These are phyloP conservation scores for Amylostereum chailletii DNA, from an alignment of 1,284 basidiomycete species.

Conservation along the genomic window DNA sequence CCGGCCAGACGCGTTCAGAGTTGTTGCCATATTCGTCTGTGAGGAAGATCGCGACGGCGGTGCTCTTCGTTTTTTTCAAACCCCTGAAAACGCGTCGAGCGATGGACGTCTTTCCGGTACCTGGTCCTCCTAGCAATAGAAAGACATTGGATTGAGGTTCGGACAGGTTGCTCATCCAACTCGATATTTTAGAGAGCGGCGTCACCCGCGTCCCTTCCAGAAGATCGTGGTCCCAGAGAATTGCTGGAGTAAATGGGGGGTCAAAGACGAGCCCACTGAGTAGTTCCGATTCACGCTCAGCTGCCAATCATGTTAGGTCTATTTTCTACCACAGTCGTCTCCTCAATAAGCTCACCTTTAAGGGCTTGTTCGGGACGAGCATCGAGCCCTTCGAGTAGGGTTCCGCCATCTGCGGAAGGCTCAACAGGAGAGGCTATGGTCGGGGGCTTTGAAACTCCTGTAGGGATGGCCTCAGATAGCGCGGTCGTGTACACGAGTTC, in stretches of 20 bases:
- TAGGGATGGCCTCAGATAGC: too few relatives aligned
- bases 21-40: not conserved
- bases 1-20: slow-evolving; percentile 3
- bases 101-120: slow-evolving; percentile 8
- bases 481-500: too few relatives aligned
- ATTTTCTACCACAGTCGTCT: not conserved
- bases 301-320: not conserved
- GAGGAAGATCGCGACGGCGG: slow-evolving; percentile 4
- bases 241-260: too few relatives aligned
- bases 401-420: not conserved
- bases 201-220: slow-evolving; percentile 1
- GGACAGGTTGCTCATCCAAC: slow-evolving; percentile 4
- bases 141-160: slow-evolving; percentile 3
- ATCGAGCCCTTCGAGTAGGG: not conserved
- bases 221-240: not conserved
- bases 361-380: too few relatives aligned
- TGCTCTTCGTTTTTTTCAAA: slow-evolving; percentile 6
- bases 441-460: not conserved
- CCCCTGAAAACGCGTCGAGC: slow-evolving; percentile 5
- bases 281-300: not conserved
- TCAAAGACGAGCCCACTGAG: not conserved
- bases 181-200: not conserved
- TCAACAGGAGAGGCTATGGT: not conserved
- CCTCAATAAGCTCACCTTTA: too few relatives aligned
- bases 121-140: slow-evolving; percentile 10